Conservation (phyloP, 176 grass and related monocot species). For the Poa pratensis region DNA sequence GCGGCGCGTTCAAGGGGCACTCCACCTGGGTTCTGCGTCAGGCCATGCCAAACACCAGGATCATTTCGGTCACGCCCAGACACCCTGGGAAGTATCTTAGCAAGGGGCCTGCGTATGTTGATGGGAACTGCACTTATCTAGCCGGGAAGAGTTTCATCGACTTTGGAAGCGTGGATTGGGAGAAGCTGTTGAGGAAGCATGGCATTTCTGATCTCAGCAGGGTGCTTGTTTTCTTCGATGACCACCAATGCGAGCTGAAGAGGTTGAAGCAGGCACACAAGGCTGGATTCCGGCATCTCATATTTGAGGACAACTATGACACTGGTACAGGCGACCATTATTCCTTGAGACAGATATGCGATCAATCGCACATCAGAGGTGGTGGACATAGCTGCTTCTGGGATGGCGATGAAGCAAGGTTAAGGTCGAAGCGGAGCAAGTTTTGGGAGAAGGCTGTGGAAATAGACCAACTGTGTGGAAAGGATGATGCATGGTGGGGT, state of each 20-base stretch:
- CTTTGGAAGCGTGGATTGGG: constrained; percentile 83
- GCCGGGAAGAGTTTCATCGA: constrained; percentile 84
- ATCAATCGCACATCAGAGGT: constrained; percentile 90
- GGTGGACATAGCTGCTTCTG: constrained; percentile 83
- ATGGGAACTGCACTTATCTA: constrained; percentile 91
- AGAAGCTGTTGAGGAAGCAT: constrained; percentile 66
- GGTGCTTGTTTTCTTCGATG: constrained; percentile 94
- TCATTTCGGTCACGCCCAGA: constrained; percentile 77
- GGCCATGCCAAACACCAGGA: constrained; percentile 74
- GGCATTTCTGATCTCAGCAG: constrained; percentile 72
- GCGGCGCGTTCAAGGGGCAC: constrained; percentile 92
- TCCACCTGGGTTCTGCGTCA: constrained; percentile 90
- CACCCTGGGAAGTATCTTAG: constrained; percentile 89
- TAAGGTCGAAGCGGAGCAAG: constrained; percentile 67
- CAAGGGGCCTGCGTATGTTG: constrained; percentile 94
- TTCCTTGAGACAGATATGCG: constrained; percentile 90
- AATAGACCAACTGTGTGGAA: constrained; percentile 68
- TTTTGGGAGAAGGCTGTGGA: constrained; percentile 87
- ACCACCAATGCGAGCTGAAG: constrained; percentile 94
- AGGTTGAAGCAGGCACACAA: constrained; percentile 81
- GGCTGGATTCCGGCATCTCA: constrained; percentile 75
- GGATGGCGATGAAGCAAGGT: constrained; percentile 85
- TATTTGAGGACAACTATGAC: constrained; percentile 99
- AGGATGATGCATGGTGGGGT: constrained; percentile 89
- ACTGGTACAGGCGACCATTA: constrained; percentile 95